Base-by-base conservation (phyloP, 2,329 filamentous ascomycete genomes). In the Xylariaceae sp. region DNA sequence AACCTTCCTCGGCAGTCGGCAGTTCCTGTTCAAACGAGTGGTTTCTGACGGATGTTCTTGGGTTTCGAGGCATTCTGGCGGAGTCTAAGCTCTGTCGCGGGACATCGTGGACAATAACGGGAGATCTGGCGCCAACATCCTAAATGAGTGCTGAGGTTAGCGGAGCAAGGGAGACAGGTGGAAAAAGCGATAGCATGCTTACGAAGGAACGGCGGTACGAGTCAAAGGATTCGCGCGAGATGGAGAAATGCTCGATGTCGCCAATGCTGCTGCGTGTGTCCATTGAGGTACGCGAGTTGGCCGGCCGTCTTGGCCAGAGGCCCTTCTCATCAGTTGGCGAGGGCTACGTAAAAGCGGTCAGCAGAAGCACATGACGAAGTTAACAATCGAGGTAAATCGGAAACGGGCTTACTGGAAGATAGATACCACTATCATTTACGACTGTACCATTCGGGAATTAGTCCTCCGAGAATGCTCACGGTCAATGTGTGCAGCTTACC, bases 151-250 rank as follows among this genome's bases (percentile, higher is more conserved):
- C 18, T 18, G 36, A 9, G 15, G 36, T 56, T 48, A 56, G 51
- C 44, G 49, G 14, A 36, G 2, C 11, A 12, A 31, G 3, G 11
- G 38, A n/a, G 15, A 19, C 40, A 30, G 15, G 42, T 11, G 27
- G 36, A 32, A n/a, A n/a, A 22, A 44, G 32, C 10, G 44, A 39
- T 15, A 6, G 12, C 76, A 27, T 40, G 30, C 86, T 60, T 80
- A 96, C 92, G 74, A 97, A 97, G 56, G 91, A 96, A 62, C 94
- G 84, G 56, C 94, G 81, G 71, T 97, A 97, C 3, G 91, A 96
- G 68, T 97, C 94, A 65, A 97, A 97, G 2, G 91, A 96, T 72
- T 97, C 94, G 62, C 92, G 82, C 35, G 91, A 96, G 67, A 97
- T 97, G 56, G 87, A 90, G 67, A 97, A 97, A 12, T 87, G 90